These are phyloP conservation scores for Claviceps lovelessii DNA, from an alignment of 2,329 filamentous ascomycete species.

Conservation along the genomic window DNA sequence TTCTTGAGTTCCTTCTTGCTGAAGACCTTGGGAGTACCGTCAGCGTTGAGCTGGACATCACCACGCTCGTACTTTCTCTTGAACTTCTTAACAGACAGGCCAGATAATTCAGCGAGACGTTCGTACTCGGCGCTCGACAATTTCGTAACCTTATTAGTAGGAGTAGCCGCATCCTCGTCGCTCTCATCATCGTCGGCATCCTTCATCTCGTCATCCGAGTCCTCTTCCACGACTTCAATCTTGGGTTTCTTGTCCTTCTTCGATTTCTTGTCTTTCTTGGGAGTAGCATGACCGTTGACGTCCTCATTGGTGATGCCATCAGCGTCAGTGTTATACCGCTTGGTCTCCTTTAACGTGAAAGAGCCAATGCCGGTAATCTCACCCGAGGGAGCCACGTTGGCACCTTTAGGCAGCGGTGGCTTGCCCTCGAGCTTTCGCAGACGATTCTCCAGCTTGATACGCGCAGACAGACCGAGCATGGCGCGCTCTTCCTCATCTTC, in stretches of 20 bases:
- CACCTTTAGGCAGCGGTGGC: constrained; percentile 63
- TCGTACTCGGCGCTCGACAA: constrained; percentile 43
- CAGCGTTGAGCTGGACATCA: constrained; percentile 51
- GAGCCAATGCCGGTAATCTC: constrained; percentile 52
- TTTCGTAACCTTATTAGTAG: constrained; percentile 25
- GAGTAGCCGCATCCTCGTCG: constrained; percentile 18
- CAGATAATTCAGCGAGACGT: constrained; percentile 49
- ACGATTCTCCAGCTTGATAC: constrained; percentile 61
- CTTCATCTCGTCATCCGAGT: constrained; percentile 30
- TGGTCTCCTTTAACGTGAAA: constrained; percentile 81
- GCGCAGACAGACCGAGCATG: constrained; percentile 58
- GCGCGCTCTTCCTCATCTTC: constrained; percentile 83
- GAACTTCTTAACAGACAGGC: constrained; percentile 61
- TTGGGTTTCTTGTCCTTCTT: constrained; percentile 29
- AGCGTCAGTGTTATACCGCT: constrained; percentile 89
- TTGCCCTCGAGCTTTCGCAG: constrained; percentile 78
- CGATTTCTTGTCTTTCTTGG: constrained; percentile 28
- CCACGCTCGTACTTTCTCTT: constrained; percentile 65
- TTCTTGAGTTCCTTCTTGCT: constrained; percentile 71
- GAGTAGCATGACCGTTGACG: constrained; percentile 20
- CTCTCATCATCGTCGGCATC: constrained; percentile 28
- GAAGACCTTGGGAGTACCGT: constrained; percentile 51
- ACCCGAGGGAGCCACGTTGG: constrained; percentile 61
- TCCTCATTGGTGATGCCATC: constrained; percentile 62
- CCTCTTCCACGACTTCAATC: constrained; percentile 25